A percentile compares a stretch with the other conserved stretches of the same genome.
Conservation (phyloP, 768 basidiomycete genomes). For the Leucocoprinus sp. region DNA sequence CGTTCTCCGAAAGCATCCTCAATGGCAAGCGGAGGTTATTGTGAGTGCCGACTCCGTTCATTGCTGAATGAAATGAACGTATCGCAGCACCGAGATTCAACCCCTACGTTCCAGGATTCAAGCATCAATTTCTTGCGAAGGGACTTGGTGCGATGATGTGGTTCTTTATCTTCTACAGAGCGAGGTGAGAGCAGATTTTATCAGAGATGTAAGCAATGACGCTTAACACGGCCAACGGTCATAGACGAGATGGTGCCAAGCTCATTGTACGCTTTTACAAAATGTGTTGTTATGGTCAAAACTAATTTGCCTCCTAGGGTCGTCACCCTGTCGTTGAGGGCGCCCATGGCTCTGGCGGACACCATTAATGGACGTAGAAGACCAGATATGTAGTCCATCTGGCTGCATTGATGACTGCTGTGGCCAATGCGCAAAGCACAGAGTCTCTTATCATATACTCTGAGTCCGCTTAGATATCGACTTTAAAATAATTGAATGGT, state of each 20-base stretch:
- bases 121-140: slow-evolving; percentile 74
- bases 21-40: slow-evolving; percentile 35
- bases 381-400: neutral
- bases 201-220: neutral
- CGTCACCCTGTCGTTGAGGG: slow-evolving; percentile 36
- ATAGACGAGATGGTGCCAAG: slow-evolving; percentile 71
- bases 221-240: neutral
- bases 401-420: slow-evolving; percentile 3
- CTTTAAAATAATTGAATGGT: neutral
- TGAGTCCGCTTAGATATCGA: neutral
- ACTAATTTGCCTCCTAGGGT: slow-evolving; percentile 29
- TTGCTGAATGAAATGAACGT: slow-evolving; percentile 6
- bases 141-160: slow-evolving; percentile 91
- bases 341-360: slow-evolving; percentile 26
- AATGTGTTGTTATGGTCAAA: slow-evolving; percentile 1
- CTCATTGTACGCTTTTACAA: slow-evolving; percentile 43
- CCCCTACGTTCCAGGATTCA: slow-evolving; percentile 76
- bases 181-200: slow-evolving; percentile 56
- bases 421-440: neutral
- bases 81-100: slow-evolving; percentile 67
- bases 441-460: neutral
- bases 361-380: slow-evolving; percentile 27
- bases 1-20: slow-evolving; percentile 16
- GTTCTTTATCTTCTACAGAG: slow-evolving; percentile 98
- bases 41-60: slow-evolving; percentile 16